phyloP scores from a whole-genome alignment of 495 filamentous ascomycete genomes.

The Penicillium soppii region DNA sequence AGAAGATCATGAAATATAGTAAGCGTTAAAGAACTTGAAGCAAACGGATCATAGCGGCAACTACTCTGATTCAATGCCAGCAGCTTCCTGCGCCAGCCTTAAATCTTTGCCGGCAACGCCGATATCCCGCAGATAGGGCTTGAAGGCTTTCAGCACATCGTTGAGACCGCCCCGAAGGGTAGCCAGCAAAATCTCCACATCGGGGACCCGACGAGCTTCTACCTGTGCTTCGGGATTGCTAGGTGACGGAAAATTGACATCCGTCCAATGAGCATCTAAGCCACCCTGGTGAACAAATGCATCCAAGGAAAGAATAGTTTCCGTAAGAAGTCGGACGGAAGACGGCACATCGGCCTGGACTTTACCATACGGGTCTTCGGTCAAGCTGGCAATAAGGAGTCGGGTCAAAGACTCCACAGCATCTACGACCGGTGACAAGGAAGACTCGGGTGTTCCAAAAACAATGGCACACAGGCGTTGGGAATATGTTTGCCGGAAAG shows the following conservation, averaged over 20 bases:
- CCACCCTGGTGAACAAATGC: slow-evolving; percentile 52
- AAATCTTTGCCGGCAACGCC: slow-evolving; percentile 66
- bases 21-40: slow-evolving; percentile 5
- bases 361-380: slow-evolving; percentile 84
- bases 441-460: slow-evolving; percentile 65
- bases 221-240: slow-evolving; percentile 41
- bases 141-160: slow-evolving; percentile 66
- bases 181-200: slow-evolving; percentile 62
- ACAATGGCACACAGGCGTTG: slow-evolving; percentile 61
- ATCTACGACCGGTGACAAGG: slow-evolving; percentile 63
- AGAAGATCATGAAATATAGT: slow-evolving; percentile 9
- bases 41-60: slow-evolving; percentile 14
- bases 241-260: slow-evolving; percentile 55
- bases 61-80: slow-evolving; percentile 35
- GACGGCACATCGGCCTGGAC: slow-evolving; percentile 74
- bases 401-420: slow-evolving; percentile 66
- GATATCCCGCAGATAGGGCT: slow-evolving; percentile 64
- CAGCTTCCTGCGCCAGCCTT: slow-evolving; percentile 64
- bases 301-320: slow-evolving; percentile 67
- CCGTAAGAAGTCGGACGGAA: slow-evolving; percentile 69
- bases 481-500: slow-evolving; percentile 69
- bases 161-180: slow-evolving; percentile 59
- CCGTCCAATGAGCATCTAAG: slow-evolving; percentile 77
- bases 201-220: slow-evolving; percentile 43
- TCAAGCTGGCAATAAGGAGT: slow-evolving; percentile 68